Conservation (phyloP, 2,329 filamentous ascomycete species). For the Samsoniella hepiali region DNA sequence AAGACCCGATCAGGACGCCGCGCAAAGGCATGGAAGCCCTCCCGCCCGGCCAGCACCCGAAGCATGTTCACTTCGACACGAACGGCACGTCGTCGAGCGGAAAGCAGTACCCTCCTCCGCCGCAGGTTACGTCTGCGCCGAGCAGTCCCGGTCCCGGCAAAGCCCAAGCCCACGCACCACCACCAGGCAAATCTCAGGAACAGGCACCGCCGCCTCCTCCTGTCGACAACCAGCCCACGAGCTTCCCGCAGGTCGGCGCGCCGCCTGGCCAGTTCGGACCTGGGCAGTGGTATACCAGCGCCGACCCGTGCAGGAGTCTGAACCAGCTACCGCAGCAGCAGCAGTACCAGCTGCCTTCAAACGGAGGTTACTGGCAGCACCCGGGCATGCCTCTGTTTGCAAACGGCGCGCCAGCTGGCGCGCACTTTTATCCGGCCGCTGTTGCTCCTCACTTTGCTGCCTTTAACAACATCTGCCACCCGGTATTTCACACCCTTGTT, state of each 20-base stretch:
- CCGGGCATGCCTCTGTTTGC: slow-evolving; percentile 9
- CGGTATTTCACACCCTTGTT: slow-evolving; percentile 15
- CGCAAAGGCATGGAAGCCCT: slow-evolving; percentile 7
- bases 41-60: neutral
- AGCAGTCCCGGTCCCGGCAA: neutral
- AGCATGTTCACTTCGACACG: slow-evolving; percentile 15
- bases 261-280: slow-evolving; percentile 13
- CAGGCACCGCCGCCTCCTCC: neutral
- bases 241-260: slow-evolving; percentile 16
- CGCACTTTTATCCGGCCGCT: slow-evolving; percentile 13
- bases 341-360: slow-evolving; percentile 5
- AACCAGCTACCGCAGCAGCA: slow-evolving; percentile 8
- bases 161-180: neutral
- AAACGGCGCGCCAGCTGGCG: slow-evolving; percentile 17
- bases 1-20: neutral
- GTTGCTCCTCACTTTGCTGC: slow-evolving; percentile 17
- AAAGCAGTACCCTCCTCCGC: neutral
- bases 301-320: slow-evolving; percentile 16
- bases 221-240: slow-evolving; percentile 17
- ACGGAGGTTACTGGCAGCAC: slow-evolving; percentile 8
- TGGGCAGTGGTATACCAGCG: slow-evolving; percentile 16
- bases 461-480: slow-evolving; percentile 15
- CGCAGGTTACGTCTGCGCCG: neutral
- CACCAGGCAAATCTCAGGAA: neutral
- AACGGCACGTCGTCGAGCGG: neutral